Base-by-base conservation (phyloP, 169 alveolate species). In the Plasmodium relictum region DNA sequence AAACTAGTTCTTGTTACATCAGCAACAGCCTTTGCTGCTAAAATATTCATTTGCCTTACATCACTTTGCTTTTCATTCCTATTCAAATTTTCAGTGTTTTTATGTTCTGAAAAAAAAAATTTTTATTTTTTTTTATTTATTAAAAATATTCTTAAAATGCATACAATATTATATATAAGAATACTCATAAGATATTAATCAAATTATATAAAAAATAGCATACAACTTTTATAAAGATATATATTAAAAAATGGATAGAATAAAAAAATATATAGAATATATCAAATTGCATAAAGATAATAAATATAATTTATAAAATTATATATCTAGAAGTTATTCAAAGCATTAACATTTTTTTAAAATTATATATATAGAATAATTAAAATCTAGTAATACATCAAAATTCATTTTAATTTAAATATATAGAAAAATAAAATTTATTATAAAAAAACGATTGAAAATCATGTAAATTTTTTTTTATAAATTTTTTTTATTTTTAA, bases 1-100 rank as follows among this genome's bases (percentile, higher is more conserved):
- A 99, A 92, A 66, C 99, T 96, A 8, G 99, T 98, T 88, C 99
- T 96, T 42, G 99, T 95, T 58, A 98, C 98, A 88, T 99, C 99
- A 12, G 99, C 98, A 58, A 98, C 99, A 41, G 99, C 99, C 69
- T 93, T 95, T 9, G 98, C 98, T 22, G 98, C 98, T 62, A 96
- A 73, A 58, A 96, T 96, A 94, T 96, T 96, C 73, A 94, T 92
- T 62, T 88, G 92, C 71, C 96, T 93, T 41, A 96, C 97, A 63
- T 96, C 97, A 18, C 94, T 92, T 72, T 87, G 92, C 73, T 94
- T 94, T 50, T 94, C 96, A 66, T 93, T 94, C 50, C 95, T 63
- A 88, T 91, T 61, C 68, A 74, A 56, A 74, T 89, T 72, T 68
- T 76, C 91, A 72, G 91, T 39, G 90, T 66, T 44, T 88, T 89